Evolutionary conservation across 2,329 filamentous ascomycete species (phyloP), one percentile per base, ranked within the genome.

Genomic region (Xylariomycetidae sp.): DNA sequence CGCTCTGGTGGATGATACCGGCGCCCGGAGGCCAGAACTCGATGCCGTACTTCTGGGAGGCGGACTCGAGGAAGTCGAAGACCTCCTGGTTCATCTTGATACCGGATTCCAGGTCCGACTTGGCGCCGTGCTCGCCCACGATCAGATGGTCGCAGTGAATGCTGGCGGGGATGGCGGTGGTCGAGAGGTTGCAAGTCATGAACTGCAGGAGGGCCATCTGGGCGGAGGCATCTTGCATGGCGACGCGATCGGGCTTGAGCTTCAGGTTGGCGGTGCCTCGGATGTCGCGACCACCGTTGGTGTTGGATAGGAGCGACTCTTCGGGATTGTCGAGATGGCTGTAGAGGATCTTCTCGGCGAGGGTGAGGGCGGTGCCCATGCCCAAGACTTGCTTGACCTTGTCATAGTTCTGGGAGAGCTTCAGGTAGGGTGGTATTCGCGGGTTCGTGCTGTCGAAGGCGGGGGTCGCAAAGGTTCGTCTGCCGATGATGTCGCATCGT

Each of bases 91-190:
- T 98, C 29, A 85, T 83, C 61, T 82, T 72, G 42, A 98, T 93
- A 25, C 88, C 92, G 19, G 82, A 77, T 18, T 82, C 76, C 42
- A 98, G 65, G 64, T 98, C 92, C 16, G 79, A 75, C 51, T 90
- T 82, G 22, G 90, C 92, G 38, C 92, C 92, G 57, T 81, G 84
- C 63, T 93, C 82, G 36, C 90, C 92, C 19, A 96, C 90, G 64
- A 98, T 96, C 79, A 98, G 82, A 62, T 98, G 92, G 67, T 98
- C 92, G 64, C 92, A 98, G 68, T 98, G 92, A 49, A 96, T 95
- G 60, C 89, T 95, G 30, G 92, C 90, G 9, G 92, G 92, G 31
- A 98, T 90, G 8, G 89, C 89, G 2, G 92, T 95, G 39, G 79
- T 79, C 18, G 83, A 84, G 34, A 98, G 73, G 35, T 87, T 85